Percentiles rank a stretch among this genome's conserved stretches.
Evolutionary conservation across 1,284 basidiomycete species (phyloP).

Genomic region (Singerocomus rubriflavus): DNA sequence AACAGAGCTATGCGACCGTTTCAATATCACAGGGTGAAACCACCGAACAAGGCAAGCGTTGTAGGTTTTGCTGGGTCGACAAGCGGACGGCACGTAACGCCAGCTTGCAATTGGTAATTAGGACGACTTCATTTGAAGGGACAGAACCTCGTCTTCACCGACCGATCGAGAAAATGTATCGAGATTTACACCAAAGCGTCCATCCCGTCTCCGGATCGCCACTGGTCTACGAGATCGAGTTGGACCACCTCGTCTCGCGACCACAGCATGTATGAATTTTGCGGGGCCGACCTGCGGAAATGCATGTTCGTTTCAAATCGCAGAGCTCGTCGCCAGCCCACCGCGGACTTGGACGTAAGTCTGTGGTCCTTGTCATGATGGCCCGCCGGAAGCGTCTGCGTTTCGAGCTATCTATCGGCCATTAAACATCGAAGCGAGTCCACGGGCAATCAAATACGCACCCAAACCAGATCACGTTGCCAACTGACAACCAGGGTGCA

Average conservation of each 20-base stretch:
- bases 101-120: slow-evolving; percentile 1
- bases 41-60: slow-evolving; percentile 1
- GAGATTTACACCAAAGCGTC: slow-evolving; percentile 16
- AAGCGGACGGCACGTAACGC: slow-evolving; percentile 2
- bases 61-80: not conserved
- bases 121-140: slow-evolving; percentile 18
- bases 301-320: slow-evolving; percentile 2
- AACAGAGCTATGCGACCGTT: not conserved
- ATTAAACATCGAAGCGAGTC: slow-evolving; percentile 6
- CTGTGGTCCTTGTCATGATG: slow-evolving; percentile 11
- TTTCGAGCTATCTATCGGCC: slow-evolving; percentile 13
- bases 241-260: slow-evolving; percentile 4
- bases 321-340: slow-evolving; percentile 15
- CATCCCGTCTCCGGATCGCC: slow-evolving; percentile 19
- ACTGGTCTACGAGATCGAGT: slow-evolving; percentile 6
- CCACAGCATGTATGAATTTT: slow-evolving; percentile 13
- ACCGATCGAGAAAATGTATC: slow-evolving; percentile 19
- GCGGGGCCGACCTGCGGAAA: slow-evolving; percentile 18
- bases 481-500: not conserved
- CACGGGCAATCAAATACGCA: slow-evolving; percentile 6
- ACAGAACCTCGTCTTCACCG: slow-evolving; percentile 8
- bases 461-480: not conserved
- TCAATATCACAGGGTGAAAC: slow-evolving; percentile 19
- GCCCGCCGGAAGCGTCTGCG: not conserved
- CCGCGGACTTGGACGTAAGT: slow-evolving; percentile 22